Base-by-base conservation (phyloP, 208 protist species). In the Leishmania guyanensis region DNA sequence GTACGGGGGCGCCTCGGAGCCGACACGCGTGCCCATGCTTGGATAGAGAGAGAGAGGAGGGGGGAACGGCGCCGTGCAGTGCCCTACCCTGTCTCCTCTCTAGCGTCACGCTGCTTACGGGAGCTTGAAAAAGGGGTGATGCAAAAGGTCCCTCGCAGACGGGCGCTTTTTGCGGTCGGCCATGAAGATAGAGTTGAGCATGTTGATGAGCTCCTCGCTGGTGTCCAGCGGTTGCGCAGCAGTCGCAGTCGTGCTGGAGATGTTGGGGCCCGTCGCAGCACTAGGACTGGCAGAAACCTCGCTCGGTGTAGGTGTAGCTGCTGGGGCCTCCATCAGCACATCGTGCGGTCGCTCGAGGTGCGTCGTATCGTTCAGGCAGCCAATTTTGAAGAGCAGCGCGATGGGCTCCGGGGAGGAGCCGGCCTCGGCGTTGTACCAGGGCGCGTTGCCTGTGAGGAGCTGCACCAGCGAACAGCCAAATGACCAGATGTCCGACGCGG, bases 401-500 rank as follows among this genome's bases (percentile, higher is more conserved):
- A 92, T 80, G n/a, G 87, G 73, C 48, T 87, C 84, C 72, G 79
- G 62, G 17, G 73, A 56, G 33, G 51, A 20, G 3, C 83, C 78
- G 5, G 69, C 88, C 48, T 43, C 56, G 0, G 78, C 66, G 75
- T 88, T 86, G 33, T 65, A 84, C 91, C 94, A 97, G 46, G 94
- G 92, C 53, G 82, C 39, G 33, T 72, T 26, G 9, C 93, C 92
- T 17, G 89, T 90, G 72, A 93, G 73, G 43, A 97, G 80, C 80
- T 98, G 85, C 82, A 96, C 86, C 20, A 94, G 84, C 9, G 92
- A 89, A 83, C 92, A 97, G 29, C 91, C 95, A 51, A 97, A 77
- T 0, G 95, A 87, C 95, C 95, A 98, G n/a, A 98, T 82, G 86
- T 98, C 95, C 78, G 84, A 91, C n/a, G 92, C 89, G 22, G 89